Base-by-base conservation (phyloP, 225 moss, liverwort and hornwort species). In the Climacium dendroides region DNA sequence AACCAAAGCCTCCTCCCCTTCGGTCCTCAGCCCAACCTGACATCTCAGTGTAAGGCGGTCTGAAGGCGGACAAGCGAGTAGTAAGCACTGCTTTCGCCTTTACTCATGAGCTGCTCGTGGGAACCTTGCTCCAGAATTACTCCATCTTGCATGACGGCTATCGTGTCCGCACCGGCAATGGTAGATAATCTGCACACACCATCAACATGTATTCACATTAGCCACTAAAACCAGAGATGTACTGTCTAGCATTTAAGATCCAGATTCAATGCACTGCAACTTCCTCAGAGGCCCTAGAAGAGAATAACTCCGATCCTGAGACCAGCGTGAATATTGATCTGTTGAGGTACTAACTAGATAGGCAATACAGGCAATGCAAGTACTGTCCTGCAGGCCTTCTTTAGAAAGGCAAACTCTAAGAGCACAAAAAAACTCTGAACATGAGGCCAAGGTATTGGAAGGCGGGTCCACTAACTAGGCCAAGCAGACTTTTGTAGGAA, bases 101-200 rank as follows among this genome's bases (percentile, higher is more conserved):
- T 95, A n/a, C 91, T 88, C 87, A 97, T 88, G 74, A 97, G 87
- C 57, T 96, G 82, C 11, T 92, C 89, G 54, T 97, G 97, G 61
- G 87, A 93, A 55, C 96, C 97, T 89, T 94, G 94, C 92, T 97
- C 97, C 80, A 96, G 87, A 74, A 97, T 96, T 34, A 92, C 82
- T 66, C 96, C 97, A 81, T 92, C 94, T 89, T 97, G 97, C 91
- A 96, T 94, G 69, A 94, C 94, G 30, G 92, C 90, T 28, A 96
- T 96, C 66, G 79, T 87, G 83, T 96, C 90, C 26, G 94, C 94
- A 73, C 82, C 78, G 30, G 87, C 85, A 58, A 96, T 95, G 74
- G 96, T 95, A 15, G 95, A 96, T 78, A 96, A 89, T 73, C 97
- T 94, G 90, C 80, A 82, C 82, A 78, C 41, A 59, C 39, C 88